Evolutionary conservation across 1,284 basidiomycete genomes (phyloP).

Genomic region (Cutaneotrichosporon sp.): DNA sequence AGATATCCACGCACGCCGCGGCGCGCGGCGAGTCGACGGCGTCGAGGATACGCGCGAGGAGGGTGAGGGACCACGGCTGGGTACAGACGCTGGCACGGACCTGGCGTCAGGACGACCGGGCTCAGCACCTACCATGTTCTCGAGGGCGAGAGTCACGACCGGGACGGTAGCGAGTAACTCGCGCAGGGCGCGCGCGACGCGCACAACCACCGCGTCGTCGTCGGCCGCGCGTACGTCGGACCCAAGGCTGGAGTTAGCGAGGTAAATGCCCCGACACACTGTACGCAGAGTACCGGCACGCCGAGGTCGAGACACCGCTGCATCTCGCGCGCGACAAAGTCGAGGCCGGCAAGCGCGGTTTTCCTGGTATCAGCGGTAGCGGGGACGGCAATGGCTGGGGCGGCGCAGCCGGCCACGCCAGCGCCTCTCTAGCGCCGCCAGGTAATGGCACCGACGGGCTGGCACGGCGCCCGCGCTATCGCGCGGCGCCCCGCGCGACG

Average conservation of each 20-base stretch:
- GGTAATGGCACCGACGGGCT: too few relatives aligned
- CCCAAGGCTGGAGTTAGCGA: neutral
- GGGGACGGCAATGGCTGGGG: too few relatives aligned
- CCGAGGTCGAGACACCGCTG: neutral
- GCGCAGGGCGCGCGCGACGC: neutral
- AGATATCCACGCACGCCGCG: constrained; percentile 13
- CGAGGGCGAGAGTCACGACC: constrained; percentile 8
- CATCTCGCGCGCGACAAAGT: constrained; percentile 8
- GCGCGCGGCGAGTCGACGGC: constrained; percentile 3
- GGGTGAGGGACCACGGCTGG: constrained; percentile 6
- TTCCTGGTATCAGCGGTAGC: neutral
- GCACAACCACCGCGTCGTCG: neutral
- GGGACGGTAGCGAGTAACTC: neutral
- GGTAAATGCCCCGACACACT: neutral
- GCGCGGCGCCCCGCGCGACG: neutral
- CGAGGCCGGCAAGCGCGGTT: neutral
- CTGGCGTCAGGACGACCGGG: neutral
- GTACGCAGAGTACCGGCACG: constrained; percentile 10
- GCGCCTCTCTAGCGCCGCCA: too few relatives aligned
- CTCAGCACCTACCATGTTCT: constrained; percentile 14
- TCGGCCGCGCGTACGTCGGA: neutral
- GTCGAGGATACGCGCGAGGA: constrained; percentile 6
- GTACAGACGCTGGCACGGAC: neutral
- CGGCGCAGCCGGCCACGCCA: too few relatives aligned
- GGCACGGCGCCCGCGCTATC: too few relatives aligned